A percentile compares a stretch with the other conserved stretches of the same genome.
These are phyloP conservation scores for Fusarium camptoceras DNA, from an alignment of 2,329 filamentous ascomycete species.

Conservation along the genomic window DNA sequence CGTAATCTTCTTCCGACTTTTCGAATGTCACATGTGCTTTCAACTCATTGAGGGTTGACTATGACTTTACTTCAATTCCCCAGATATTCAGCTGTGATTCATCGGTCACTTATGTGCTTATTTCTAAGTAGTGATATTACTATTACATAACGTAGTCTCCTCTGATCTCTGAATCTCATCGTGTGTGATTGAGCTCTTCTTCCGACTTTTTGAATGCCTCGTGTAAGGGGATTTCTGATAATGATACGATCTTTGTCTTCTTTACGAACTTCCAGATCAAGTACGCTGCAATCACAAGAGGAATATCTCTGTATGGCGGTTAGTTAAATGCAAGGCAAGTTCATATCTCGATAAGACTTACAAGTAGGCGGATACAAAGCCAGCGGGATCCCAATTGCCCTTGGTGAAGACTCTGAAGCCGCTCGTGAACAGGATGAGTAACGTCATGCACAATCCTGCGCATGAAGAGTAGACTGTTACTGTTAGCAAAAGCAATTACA, in stretches of 20 bases:
- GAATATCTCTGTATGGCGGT: constrained; percentile 62
- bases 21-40: constrained; percentile 53
- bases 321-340: background rate
- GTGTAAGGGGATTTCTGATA: constrained; percentile 64
- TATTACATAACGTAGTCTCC: background rate
- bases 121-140: background rate
- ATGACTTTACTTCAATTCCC: background rate
- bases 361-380: constrained; percentile 72
- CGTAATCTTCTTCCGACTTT: constrained; percentile 27
- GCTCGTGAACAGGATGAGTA: constrained; percentile 75
- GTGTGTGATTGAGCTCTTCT: constrained; percentile 1
- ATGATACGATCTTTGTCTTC: constrained; percentile 65
- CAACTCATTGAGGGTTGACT: background rate
- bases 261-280: constrained; percentile 74
- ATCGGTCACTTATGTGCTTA: background rate
- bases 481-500: background rate
- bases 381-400: constrained; percentile 67
- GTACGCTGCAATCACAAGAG: constrained; percentile 67
- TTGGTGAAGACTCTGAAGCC: constrained; percentile 73
- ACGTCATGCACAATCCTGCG: constrained; percentile 67
- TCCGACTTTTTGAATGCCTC: constrained; percentile 57
- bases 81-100: background rate
- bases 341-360: constrained; percentile 52
- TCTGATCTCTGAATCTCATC: background rate
- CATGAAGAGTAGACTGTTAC: constrained; percentile 70